Evolutionary conservation across 176 grass and related monocot species (phyloP).

Genomic region (Tillandsia fasciculata): DNA sequence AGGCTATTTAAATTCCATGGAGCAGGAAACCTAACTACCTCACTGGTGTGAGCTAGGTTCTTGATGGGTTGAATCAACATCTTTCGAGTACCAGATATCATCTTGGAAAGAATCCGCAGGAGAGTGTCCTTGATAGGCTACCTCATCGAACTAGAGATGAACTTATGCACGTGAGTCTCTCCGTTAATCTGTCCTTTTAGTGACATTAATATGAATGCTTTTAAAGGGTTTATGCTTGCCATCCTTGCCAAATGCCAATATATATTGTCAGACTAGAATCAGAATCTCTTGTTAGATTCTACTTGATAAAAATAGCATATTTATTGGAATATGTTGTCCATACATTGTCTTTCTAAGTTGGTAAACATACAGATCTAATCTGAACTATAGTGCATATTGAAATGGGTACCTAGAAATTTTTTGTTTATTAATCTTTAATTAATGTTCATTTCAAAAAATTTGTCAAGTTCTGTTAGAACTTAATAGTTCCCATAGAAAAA

Average conservation of each 20-base stretch:
- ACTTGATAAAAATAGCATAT: no score
- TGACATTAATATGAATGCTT: neutral
- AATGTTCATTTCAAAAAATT: no score
- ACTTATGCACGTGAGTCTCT: constrained; percentile 80
- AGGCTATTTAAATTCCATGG: constrained; percentile 58
- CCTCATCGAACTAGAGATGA: constrained; percentile 67
- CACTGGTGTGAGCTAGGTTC: constrained; percentile 97
- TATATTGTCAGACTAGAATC: no score
- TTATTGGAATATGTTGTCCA: no score
- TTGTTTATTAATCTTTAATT: no score
- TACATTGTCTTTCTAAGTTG: no score
- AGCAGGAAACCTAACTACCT: constrained; percentile 94
- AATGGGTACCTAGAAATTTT: no score
- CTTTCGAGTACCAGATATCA: constrained; percentile 84
- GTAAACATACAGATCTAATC: no score
- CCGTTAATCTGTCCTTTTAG: neutral
- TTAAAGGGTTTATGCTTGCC: neutral
- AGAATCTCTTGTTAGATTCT: no score
- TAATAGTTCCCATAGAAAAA: no score
- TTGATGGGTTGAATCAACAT: constrained; percentile 77
- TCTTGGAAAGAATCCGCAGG: constrained; percentile 89
- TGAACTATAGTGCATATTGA: neutral
- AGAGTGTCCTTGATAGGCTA: constrained; percentile 64
- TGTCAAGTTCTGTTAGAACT: no score
- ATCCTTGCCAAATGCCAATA: neutral